These are phyloP conservation scores for Penicillium macrosclerotiorum DNA, from an alignment of 495 filamentous ascomycete species.

Conservation along the genomic window DNA sequence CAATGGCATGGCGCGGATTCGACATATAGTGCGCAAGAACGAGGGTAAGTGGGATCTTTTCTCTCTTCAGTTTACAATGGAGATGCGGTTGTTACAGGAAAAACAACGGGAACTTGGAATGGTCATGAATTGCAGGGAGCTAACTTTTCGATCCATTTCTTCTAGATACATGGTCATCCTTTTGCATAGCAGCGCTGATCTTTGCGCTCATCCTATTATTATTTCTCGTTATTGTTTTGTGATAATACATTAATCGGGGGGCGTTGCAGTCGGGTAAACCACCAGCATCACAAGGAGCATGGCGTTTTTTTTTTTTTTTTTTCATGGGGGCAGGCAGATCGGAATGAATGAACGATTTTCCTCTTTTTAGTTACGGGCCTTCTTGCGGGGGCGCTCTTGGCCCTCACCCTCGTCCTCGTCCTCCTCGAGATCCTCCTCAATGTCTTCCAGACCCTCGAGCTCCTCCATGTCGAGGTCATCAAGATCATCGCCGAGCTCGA, in stretches of 20 bases:
- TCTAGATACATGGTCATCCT: slow-evolving; percentile 78
- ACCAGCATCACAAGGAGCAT: slow-evolving; percentile 20
- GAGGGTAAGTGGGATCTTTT: slow-evolving; percentile 63
- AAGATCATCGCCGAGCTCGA: slow-evolving; percentile 27
- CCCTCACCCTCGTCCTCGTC: slow-evolving; percentile 34
- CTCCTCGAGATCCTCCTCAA: slow-evolving; percentile 34
- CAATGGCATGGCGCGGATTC: slow-evolving; percentile 81
- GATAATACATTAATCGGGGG: slow-evolving; percentile 33
- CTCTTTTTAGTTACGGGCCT: slow-evolving; percentile 34
- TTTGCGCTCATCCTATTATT: slow-evolving; percentile 81
- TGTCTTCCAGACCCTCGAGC: slow-evolving; percentile 29
- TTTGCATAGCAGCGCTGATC: slow-evolving; percentile 85
- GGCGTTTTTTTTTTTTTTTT: slow-evolving; percentile 18
- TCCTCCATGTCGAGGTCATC: slow-evolving; percentile 36
- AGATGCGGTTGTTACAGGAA: neutral
- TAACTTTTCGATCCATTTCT: slow-evolving; percentile 28
- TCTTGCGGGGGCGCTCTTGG: slow-evolving; percentile 40
- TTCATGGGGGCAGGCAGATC: slow-evolving; percentile 3
- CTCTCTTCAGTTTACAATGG: neutral
- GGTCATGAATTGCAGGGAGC: slow-evolving; percentile 16
- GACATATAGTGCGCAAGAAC: slow-evolving; percentile 82
- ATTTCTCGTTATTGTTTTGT: slow-evolving; percentile 64
- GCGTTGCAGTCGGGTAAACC: slow-evolving; percentile 10
- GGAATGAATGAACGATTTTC: no score
- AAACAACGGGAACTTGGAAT: slow-evolving; percentile 18